Base-by-base conservation (phyloP, 768 basidiomycete species). In the Postia placenta region DNA sequence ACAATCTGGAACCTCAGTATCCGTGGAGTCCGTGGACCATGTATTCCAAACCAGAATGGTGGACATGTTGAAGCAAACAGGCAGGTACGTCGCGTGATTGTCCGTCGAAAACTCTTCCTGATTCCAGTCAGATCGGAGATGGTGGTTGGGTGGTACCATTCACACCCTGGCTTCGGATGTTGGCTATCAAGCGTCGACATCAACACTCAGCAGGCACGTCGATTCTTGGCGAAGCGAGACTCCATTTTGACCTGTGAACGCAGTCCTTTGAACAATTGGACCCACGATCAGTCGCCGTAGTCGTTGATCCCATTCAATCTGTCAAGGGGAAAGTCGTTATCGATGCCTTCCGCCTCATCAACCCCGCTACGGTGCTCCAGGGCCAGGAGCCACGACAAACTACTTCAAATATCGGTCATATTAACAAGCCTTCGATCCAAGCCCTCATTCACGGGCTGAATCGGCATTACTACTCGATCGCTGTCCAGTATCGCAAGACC, bases 61-160 rank as follows among this genome's bases (percentile, higher is more conserved):
- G 44, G 96, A 98, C 48, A 98, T 98, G 94, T 69, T 99, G 60
- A 98, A 99, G 70, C 96, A 98, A 73, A 99, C 96, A 0, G 96
- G 96, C 54, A 73, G 95, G 92, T 92, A 58, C 63, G 85, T 67
- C 27, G 30, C n/a, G 5, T 12, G n/a, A n/a, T n/a, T n/a, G n/a
- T n/a, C n/a, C n/a, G n/a, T n/a, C n/a, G n/a, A n/a, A n/a, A n/a
- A n/a, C n/a, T n/a, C n/a, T n/a, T n/a, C n/a, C 38, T 50, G 14
- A 52, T 22, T 2, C 0, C 11, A 22, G 25, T 14, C 50, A 85
- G 94, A 59, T 90, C 95, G 26, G 96, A 98, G 73, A 90, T 87
- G 83, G 96, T 98, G 4, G 96, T 99, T 1, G 96, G 96, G 3
- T 99, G 96, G 96, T 99, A 99, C 63, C 96, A 99, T 69, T 98